phyloP scores from a whole-genome alignment of 805 yeast species.

The Hanseniaspora thailandica region DNA sequence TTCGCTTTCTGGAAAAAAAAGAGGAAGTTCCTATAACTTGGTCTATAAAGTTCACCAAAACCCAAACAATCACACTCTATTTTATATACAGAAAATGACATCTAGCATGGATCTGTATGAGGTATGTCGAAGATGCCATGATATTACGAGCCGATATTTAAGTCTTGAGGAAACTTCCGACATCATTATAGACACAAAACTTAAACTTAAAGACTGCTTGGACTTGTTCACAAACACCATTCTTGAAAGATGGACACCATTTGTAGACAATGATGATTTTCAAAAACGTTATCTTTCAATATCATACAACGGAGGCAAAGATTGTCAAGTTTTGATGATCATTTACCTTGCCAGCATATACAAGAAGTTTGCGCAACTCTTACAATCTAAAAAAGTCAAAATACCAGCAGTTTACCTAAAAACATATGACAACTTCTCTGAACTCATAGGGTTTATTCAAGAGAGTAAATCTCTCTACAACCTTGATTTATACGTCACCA shows the following conservation, averaged over 20 bases:
- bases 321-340: slow-evolving; percentile 79
- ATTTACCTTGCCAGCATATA: slow-evolving; percentile 50
- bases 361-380: slow-evolving; percentile 25
- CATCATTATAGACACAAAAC: slow-evolving; percentile 7
- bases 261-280: slow-evolving; percentile 24
- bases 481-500: slow-evolving; percentile 34
- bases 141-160: slow-evolving; percentile 24
- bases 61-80: no score
- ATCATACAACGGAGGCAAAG: slow-evolving; percentile 94
- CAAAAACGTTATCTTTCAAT: slow-evolving; percentile 47
- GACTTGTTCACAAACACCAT: slow-evolving; percentile 22
- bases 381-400: slow-evolving; percentile 16
- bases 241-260: slow-evolving; percentile 17
- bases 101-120: no score
- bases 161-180: slow-evolving; percentile 12
- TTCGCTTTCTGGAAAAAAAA: no score
- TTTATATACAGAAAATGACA: no score
- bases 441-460: slow-evolving; percentile 55
- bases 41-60: no score
- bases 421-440: slow-evolving; percentile 58
- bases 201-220: slow-evolving; percentile 22
- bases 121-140: slow-evolving; percentile 22
- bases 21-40: no score
- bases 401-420: slow-evolving; percentile 62
- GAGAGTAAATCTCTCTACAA: slow-evolving; percentile 43